These are phyloP conservation scores for Pleurotus ostreatus DNA, from an alignment of 768 basidiomycete genomes.

Conservation along the genomic window DNA sequence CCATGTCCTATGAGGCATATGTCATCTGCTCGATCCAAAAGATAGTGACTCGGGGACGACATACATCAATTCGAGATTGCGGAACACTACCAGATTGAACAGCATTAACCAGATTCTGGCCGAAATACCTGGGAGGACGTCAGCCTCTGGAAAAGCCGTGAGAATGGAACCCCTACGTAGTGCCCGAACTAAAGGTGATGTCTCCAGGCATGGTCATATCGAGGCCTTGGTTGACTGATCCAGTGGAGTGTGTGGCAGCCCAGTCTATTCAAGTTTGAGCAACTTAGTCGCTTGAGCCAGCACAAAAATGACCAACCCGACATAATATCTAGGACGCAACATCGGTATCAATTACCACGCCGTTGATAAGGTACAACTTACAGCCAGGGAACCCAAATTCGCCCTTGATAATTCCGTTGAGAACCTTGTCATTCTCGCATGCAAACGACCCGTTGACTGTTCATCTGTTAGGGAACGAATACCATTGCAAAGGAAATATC, in stretches of 20 bases:
- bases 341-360: slow-evolving; percentile 4
- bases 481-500: neutral
- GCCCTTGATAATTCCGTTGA: slow-evolving; percentile 60
- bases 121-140: slow-evolving; percentile 44
- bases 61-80: slow-evolving; percentile 50
- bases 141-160: too few relatives aligned
- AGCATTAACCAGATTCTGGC: slow-evolving; percentile 50
- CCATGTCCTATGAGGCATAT: slow-evolving; percentile 47
- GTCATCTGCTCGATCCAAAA: neutral
- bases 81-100: slow-evolving; percentile 61
- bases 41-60: slow-evolving; percentile 17
- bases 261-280: slow-evolving; percentile 40
- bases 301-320: slow-evolving; percentile 28
- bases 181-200: slow-evolving; percentile 37
- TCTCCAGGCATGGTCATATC: slow-evolving; percentile 77
- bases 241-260: slow-evolving; percentile 58
- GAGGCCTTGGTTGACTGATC: slow-evolving; percentile 55
- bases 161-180: slow-evolving; percentile 19
- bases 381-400: slow-evolving; percentile 69
- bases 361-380: slow-evolving; percentile 21
- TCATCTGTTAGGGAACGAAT: neutral
- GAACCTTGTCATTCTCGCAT: slow-evolving; percentile 56
- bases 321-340: slow-evolving; percentile 32
- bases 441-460: slow-evolving; percentile 55
- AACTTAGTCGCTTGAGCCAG: neutral